Conservation (phyloP, 768 basidiomycete genomes). For the Pisolithus microcarpus region DNA sequence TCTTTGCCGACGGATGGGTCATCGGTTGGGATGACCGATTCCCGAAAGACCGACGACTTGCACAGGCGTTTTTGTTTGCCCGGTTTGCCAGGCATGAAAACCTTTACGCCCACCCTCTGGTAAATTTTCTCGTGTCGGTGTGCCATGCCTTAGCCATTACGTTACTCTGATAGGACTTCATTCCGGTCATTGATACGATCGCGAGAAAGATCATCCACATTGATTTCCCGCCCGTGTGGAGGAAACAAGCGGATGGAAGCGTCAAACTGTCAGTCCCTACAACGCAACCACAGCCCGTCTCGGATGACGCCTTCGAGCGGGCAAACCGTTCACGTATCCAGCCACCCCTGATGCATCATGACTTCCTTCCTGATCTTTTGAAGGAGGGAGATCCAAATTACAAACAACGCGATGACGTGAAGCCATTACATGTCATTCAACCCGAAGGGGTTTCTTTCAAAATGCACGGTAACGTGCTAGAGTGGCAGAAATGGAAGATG, state of each 20-base stretch:
- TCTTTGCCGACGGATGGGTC: slow-evolving; percentile 82
- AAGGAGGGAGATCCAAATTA: slow-evolving; percentile 45
- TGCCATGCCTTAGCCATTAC: slow-evolving; percentile 7
- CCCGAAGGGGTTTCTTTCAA: slow-evolving; percentile 91
- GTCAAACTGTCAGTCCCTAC: slow-evolving; percentile 30
- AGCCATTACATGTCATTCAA: slow-evolving; percentile 78
- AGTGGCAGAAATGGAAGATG: slow-evolving; percentile 98
- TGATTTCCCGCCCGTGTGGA: slow-evolving; percentile 71
- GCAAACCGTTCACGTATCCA: slow-evolving; percentile 70
- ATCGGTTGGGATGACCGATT: slow-evolving; percentile 89
- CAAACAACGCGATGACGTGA: slow-evolving; percentile 60
- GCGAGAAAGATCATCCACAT: slow-evolving; percentile 73
- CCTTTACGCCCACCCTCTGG: slow-evolving; percentile 85
- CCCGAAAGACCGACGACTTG: slow-evolving; percentile 57
- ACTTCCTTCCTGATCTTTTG: slow-evolving; percentile 85
- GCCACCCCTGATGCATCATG: slow-evolving; percentile 56
- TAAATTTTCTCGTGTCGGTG: slow-evolving; percentile 25
- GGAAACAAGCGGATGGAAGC: slow-evolving; percentile 34
- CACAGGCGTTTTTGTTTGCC: slow-evolving; percentile 79
- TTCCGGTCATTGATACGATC: slow-evolving; percentile 68
- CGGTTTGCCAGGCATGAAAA: slow-evolving; percentile 75
- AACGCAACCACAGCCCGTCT: slow-evolving; percentile 39
- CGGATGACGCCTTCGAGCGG: slow-evolving; percentile 39
- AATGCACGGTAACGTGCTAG: slow-evolving; percentile 66
- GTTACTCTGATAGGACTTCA: slow-evolving; percentile 48